Percentiles rank a stretch among this genome's conserved stretches.
Conservation (phyloP, 768 basidiomycete species). For the Tubosaeta brunneosetosa region DNA sequence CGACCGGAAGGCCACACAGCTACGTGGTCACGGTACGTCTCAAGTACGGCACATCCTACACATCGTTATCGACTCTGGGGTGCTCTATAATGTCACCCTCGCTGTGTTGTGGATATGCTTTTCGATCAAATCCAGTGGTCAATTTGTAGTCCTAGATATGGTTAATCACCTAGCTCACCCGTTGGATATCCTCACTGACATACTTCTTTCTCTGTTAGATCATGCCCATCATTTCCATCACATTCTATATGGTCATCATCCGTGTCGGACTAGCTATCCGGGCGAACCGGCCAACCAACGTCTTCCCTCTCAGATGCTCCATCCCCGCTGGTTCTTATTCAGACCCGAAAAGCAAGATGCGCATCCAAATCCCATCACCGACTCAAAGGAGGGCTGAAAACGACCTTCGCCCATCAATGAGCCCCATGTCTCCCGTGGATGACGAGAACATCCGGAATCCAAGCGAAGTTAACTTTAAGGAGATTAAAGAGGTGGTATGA, state of each 20-base stretch:
- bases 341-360: not conserved
- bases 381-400: not conserved
- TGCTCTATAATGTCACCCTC: conserved; percentile 33
- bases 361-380: not conserved
- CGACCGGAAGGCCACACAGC: conserved; percentile 16
- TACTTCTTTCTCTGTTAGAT: not conserved
- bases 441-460: conserved; percentile 10
- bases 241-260: conserved; percentile 17
- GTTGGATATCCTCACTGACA: not conserved
- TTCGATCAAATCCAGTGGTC: conserved; percentile 21
- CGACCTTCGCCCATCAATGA: not conserved
- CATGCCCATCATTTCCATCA: conserved; percentile 12
- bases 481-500: not conserved
- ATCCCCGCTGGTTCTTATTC: too few relatives aligned
- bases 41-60: conserved; percentile 11
- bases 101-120: conserved; percentile 29
- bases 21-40: conserved; percentile 1
- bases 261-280: conserved; percentile 3
- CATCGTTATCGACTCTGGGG: conserved; percentile 32
- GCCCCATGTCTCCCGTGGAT: not conserved
- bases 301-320: not conserved
- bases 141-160: conserved; percentile 33
- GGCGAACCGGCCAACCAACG: not conserved
- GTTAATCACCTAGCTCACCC: conserved; percentile 7
- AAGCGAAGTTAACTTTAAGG: not conserved